Conservation (phyloP, 208 protist species). For the Crithidia fasciculata region DNA sequence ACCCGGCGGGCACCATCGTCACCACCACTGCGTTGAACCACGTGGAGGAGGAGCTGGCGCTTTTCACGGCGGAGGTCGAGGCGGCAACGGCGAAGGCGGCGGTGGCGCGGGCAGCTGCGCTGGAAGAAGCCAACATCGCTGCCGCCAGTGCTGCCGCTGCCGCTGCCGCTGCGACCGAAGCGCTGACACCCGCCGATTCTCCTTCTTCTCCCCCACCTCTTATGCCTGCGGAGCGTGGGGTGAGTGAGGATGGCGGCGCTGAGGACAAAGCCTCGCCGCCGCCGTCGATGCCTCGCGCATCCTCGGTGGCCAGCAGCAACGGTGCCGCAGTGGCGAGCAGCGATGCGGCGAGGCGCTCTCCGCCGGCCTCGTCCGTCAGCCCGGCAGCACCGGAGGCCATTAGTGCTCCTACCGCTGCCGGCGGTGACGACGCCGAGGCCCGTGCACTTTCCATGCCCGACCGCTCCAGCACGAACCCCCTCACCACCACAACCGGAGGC, state of each 20-base stretch:
- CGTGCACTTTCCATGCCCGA: neutral
- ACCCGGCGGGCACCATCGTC: constrained; percentile 58
- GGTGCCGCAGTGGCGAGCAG: neutral
- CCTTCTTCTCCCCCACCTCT: constrained; percentile 5
- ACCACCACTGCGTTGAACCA: constrained; percentile 49
- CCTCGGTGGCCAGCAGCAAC: neutral
- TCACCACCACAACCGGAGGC: neutral
- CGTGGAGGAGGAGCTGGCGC: constrained; percentile 60
- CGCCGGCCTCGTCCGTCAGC: neutral
- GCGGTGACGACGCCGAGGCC: neutral
- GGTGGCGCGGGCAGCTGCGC: constrained; percentile 1
- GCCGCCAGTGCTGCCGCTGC: neutral
- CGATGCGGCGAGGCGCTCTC: neutral
- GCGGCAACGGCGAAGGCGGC: constrained; percentile 2
- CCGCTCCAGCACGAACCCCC: constrained; percentile 21
- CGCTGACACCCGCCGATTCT: constrained; percentile 3
- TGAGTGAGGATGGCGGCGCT: neutral
- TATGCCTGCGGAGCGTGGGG: neutral
- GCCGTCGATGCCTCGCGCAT: neutral
- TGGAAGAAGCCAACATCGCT: neutral
- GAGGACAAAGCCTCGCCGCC: neutral
- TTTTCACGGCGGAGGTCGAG: constrained; percentile 30
- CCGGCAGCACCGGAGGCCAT: neutral
- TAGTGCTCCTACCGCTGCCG: neutral
- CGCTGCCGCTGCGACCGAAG: neutral